phyloP scores from a whole-genome alignment of 441 rosid species.

The Sinapis alba region DNA sequence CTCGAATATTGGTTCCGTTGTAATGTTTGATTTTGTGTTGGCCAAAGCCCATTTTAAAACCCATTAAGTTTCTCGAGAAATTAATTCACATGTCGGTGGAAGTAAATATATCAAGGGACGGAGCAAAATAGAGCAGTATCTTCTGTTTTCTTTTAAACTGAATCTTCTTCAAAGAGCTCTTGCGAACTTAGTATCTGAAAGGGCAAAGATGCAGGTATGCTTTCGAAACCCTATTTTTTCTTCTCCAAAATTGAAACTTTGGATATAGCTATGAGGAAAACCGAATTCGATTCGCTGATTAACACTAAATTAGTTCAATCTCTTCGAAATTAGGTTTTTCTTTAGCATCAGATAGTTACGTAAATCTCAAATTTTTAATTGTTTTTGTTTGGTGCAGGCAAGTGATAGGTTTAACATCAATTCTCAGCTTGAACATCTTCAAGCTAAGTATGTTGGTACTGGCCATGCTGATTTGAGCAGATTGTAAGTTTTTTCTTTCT shows the following conservation, averaged over 20 bases:
- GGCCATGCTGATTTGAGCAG: slow-evolving; percentile 92
- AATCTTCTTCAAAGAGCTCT: neutral
- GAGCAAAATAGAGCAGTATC: neutral
- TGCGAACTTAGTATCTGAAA: neutral
- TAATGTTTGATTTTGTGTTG: neutral
- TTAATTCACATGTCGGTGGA: neutral
- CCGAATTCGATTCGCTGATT: neutral
- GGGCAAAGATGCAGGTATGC: slow-evolving; percentile 34
- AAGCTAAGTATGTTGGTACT: slow-evolving; percentile 94
- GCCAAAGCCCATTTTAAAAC: neutral
- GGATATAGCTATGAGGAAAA: neutral
- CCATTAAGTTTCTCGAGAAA: neutral
- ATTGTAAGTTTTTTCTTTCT: slow-evolving; percentile 56
- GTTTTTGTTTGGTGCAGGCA: slow-evolving; percentile 52
- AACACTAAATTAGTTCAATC: neutral
- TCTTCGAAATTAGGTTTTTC: neutral
- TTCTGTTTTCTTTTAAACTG: neutral
- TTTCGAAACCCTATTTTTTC: slow-evolving; percentile 13
- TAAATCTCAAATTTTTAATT: neutral
- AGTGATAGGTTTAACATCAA: slow-evolving; percentile 98
- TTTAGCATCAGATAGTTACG: neutral
- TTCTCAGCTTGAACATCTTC: slow-evolving; percentile 97
- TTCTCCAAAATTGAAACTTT: neutral
- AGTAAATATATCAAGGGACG: neutral
- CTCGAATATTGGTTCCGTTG: too few relatives aligned